phyloP scores from a whole-genome alignment of 495 filamentous ascomycete species.

The Margaritispora aquatica region DNA sequence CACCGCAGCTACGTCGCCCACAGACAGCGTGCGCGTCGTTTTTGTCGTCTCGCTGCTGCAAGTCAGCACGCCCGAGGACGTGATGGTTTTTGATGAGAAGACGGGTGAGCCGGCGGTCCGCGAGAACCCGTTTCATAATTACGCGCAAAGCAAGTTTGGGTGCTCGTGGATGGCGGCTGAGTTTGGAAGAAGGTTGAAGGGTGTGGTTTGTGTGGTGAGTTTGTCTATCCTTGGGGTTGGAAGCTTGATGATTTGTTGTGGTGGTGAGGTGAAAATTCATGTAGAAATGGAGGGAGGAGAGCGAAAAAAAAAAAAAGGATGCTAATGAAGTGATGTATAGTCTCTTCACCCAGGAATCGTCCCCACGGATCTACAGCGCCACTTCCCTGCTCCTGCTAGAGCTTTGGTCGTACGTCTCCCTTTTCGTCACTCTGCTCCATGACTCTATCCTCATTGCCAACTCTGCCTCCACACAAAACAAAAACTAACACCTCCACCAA shows the following conservation, averaged over 20 bases:
- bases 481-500: neutral
- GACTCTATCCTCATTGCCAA: neutral
- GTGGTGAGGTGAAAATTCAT: too few species aligned
- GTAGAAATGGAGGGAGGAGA: neutral
- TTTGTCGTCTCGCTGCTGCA: slow-evolving; percentile 32
- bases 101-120: slow-evolving; percentile 22
- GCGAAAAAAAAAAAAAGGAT: neutral
- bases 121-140: slow-evolving; percentile 26
- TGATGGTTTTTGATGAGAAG: slow-evolving; percentile 22
- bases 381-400: slow-evolving; percentile 6
- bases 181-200: slow-evolving; percentile 27
- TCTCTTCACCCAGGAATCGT: slow-evolving; percentile 34
- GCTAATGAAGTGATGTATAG: slow-evolving; percentile 1
- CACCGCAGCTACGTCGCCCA: slow-evolving; percentile 21
- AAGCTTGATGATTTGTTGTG: neutral
- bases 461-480: neutral
- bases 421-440: neutral
- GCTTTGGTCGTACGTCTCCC: slow-evolving; percentile 8
- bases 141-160: slow-evolving; percentile 36
- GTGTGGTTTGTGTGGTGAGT: slow-evolving; percentile 24
- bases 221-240: neutral
- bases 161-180: slow-evolving; percentile 35
- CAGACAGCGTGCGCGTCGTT: slow-evolving; percentile 31
- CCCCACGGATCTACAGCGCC: slow-evolving; percentile 27
- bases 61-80: slow-evolving; percentile 22